Percentiles rank a stretch among this genome's conserved stretches.
These are phyloP conservation scores for Thelephora terrestris DNA, from an alignment of 1,284 basidiomycete genomes.

Conservation along the genomic window DNA sequence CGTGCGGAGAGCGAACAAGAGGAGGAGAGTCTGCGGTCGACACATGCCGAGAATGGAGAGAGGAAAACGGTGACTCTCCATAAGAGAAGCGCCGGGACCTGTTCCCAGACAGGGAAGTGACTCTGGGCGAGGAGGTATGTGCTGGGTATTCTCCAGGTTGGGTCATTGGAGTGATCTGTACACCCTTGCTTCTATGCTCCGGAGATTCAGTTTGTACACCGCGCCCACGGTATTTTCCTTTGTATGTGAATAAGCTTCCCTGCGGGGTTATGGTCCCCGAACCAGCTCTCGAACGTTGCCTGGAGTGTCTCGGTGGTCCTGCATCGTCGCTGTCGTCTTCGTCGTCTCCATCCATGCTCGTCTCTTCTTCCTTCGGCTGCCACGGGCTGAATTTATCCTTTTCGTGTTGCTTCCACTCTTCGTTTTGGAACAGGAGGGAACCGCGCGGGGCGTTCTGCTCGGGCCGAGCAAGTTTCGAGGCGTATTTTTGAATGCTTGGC, in stretches of 20 bases:
- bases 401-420: slow-evolving; percentile 30
- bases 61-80: neutral
- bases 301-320: slow-evolving; percentile 14
- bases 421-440: slow-evolving; percentile 46
- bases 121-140: no score
- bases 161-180: slow-evolving; percentile 34
- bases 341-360: slow-evolving; percentile 29
- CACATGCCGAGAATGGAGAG: neutral
- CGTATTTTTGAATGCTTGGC: slow-evolving; percentile 71
- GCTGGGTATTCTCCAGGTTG: neutral
- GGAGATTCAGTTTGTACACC: slow-evolving; percentile 52
- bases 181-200: slow-evolving; percentile 38
- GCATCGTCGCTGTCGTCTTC: slow-evolving; percentile 15
- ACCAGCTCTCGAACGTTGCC: slow-evolving; percentile 25
- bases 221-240: slow-evolving; percentile 39
- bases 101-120: no score
- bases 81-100: neutral
- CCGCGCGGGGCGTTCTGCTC: slow-evolving; percentile 27
- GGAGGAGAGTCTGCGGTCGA: neutral
- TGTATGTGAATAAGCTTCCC: slow-evolving; percentile 15
- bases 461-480: slow-evolving; percentile 50
- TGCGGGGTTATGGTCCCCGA: slow-evolving; percentile 22
- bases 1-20: slow-evolving; percentile 22
- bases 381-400: slow-evolving; percentile 30
- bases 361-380: slow-evolving; percentile 71